These are phyloP conservation scores for Phytophthora pini DNA, from an alignment of 352 stramenopile species.

Conservation along the genomic window DNA sequence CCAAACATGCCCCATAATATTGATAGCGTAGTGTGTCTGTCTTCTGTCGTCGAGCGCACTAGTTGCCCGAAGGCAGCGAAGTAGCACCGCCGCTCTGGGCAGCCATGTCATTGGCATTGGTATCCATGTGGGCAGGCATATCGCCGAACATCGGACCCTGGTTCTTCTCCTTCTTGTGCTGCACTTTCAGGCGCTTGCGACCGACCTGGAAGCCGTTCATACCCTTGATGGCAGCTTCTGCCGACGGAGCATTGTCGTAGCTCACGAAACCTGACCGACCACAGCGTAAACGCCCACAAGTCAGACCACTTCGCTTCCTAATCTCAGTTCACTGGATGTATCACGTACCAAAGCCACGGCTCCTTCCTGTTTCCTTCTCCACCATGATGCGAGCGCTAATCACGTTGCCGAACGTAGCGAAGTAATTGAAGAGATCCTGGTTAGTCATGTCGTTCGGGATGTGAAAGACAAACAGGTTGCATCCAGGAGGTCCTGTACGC, in stretches of 20 bases:
- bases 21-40: slow-evolving; percentile 36
- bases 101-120: slow-evolving; percentile 52
- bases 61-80: slow-evolving; percentile 49
- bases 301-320: too few species aligned
- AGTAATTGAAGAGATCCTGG: slow-evolving; percentile 97
- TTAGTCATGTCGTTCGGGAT: slow-evolving; percentile 98
- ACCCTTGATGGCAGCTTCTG: slow-evolving; percentile 93
- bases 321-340: slow-evolving; percentile 2
- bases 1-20: slow-evolving; percentile 47
- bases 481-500: slow-evolving; percentile 90
- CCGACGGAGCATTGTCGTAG: slow-evolving; percentile 93
- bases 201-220: slow-evolving; percentile 97
- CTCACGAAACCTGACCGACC: slow-evolving; percentile 94
- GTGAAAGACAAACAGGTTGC: slow-evolving; percentile 99
- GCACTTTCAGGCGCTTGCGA: slow-evolving; percentile 97
- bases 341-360: slow-evolving; percentile 93
- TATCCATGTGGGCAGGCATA: slow-evolving; percentile 61
- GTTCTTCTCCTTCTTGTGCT: slow-evolving; percentile 94
- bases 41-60: slow-evolving; percentile 27
- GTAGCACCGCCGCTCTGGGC: slow-evolving; percentile 38
- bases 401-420: slow-evolving; percentile 95
- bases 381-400: slow-evolving; percentile 97
- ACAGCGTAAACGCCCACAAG: slow-evolving; percentile 1
- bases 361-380: slow-evolving; percentile 95
- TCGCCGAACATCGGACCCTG: slow-evolving; percentile 74